phyloP scores from a whole-genome alignment of 1,139 yeast genomes.

The Kurtzmaniella quercitrusa region DNA sequence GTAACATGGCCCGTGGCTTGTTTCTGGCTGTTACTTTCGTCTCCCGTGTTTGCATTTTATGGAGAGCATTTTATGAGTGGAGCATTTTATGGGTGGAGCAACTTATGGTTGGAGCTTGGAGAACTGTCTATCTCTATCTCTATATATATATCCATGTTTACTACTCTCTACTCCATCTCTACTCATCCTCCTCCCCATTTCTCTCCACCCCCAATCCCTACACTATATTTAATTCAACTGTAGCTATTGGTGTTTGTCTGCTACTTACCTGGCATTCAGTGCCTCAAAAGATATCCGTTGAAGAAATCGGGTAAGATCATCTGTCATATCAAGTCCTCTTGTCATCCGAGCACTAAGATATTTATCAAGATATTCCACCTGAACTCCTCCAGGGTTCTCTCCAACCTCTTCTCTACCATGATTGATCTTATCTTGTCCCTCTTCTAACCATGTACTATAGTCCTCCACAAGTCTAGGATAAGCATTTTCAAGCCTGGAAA shows the following conservation, averaged over 20 bases:
- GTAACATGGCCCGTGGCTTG: too few species aligned
- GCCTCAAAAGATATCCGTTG: background rate
- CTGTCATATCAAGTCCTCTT: background rate
- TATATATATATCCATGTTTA: too few species aligned
- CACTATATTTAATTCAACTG: background rate
- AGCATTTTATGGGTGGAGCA: too few species aligned
- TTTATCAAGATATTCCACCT: background rate
- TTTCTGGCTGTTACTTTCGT: too few species aligned
- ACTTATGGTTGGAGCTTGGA: too few species aligned
- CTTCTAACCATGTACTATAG: too few species aligned
- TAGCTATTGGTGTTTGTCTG: background rate
- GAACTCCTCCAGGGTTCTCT: background rate
- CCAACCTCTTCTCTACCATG: too few species aligned
- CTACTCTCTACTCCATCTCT: too few species aligned
- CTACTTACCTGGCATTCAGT: background rate
- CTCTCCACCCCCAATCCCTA: background rate
- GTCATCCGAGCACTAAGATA: background rate
- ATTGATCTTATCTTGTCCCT: background rate
- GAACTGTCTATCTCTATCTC: too few species aligned
- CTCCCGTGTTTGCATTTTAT: too few species aligned
- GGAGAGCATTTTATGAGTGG: too few species aligned
- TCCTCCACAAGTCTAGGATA: background rate
- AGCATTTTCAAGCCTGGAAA: background rate
- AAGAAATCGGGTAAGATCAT: background rate
- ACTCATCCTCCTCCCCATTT: background rate